These are phyloP conservation scores for Trametopsis cervina DNA, from an alignment of 768 basidiomycete species.

Conservation along the genomic window DNA sequence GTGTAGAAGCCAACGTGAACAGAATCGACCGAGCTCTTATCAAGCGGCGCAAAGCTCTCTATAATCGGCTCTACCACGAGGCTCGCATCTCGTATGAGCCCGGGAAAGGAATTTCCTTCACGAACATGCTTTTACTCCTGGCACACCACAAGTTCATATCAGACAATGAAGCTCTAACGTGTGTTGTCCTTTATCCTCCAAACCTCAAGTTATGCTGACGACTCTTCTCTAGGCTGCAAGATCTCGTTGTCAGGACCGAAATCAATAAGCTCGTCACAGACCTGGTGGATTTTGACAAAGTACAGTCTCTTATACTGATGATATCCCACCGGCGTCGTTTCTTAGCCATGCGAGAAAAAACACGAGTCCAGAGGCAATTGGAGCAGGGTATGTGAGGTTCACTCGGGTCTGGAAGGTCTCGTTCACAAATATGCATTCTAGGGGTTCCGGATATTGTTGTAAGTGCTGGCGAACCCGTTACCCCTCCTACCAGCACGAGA, in stretches of 20 bases:
- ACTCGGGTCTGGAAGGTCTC: background rate
- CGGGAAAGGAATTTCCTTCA: conserved; percentile 84
- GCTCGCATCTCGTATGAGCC: conserved; percentile 66
- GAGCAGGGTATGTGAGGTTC: conserved; percentile 31
- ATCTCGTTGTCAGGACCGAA: conserved; percentile 68
- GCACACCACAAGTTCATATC: conserved; percentile 91
- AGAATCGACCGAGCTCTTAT: conserved; percentile 60
- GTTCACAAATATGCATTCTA: background rate
- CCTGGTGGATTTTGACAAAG: conserved; percentile 78
- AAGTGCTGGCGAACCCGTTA: conserved; percentile 39
- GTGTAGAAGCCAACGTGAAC: conserved; percentile 50
- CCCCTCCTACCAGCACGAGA: conserved; percentile 40
- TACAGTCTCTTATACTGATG: conserved; percentile 71
- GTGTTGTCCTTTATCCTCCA: too few relatives aligned
- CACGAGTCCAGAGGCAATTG: conserved; percentile 27
- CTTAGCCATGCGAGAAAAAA: conserved; percentile 42
- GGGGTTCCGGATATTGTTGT: conserved; percentile 52
- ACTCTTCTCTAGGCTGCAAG: conserved; percentile 63
- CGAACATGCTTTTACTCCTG: conserved; percentile 77
- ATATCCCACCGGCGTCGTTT: conserved; percentile 69
- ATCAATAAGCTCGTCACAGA: conserved; percentile 77
- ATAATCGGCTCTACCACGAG: conserved; percentile 80
- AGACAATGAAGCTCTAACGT: conserved; percentile 86
- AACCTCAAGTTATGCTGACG: too few relatives aligned
- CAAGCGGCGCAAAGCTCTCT: conserved; percentile 60